Base-by-base conservation (phyloP, 1,284 basidiomycete genomes). In the Irpex sp. region DNA sequence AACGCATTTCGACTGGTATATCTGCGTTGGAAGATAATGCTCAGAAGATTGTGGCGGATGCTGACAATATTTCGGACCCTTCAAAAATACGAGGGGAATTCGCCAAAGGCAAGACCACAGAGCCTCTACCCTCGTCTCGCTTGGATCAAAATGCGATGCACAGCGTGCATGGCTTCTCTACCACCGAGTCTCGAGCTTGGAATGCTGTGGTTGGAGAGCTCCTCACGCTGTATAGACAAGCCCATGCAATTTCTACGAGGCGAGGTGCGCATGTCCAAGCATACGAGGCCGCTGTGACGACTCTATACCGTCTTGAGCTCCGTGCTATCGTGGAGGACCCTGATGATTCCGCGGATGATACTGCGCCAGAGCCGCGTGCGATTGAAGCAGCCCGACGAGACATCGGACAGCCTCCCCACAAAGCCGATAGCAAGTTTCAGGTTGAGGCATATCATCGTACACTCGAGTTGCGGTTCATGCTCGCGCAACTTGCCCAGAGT, bases 361-460 rank as follows among this genome's bases (percentile, higher is more conserved):
- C 15, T 1, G 54, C 21, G 21, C 82, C 79, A 0, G 70, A 77
- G 52, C 78, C 81, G 55, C 67, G 77, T 61, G 83, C 83, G 0
- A 74, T 85, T 72, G 71, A 73, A 3, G 73, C 78, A 59, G 83
- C 83, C 3, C 78, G 72, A 60, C 74, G 76, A 65, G 77, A 79
- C 52, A 73, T 84, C 15, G 85, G 85, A 1, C 80, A 82, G 61
- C 78, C 81, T 0, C 79, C 78, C 19, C 85, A 84, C n/a, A 77
- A 76, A 11, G 82, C 82, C 0, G 83, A 85, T 69, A 76, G 76
- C 38, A 77, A 81, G 19, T 84, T 81, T 70, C 69, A 78, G 31
- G 77, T 84, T 5, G 84, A 86, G 65, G 83, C 82, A 0, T 78
- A 83, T 64, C 81, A 80, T 77, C 64, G 74, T 1, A 77, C 78